Conservation (phyloP, 208 protist genomes). For the Leishmania turanica region DNA sequence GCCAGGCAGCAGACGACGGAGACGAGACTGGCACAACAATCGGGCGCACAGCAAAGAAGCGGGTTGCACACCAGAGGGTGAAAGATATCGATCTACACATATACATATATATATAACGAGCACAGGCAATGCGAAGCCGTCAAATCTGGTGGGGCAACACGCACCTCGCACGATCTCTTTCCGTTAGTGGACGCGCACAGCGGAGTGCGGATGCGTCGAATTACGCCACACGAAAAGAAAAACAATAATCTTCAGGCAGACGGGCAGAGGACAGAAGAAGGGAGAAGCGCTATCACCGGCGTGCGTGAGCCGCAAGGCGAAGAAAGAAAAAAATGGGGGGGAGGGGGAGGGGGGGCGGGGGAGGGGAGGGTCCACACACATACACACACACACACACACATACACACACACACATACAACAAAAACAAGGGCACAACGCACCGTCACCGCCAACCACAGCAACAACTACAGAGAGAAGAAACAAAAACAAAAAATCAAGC, state of each 20-base stretch:
- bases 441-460: background rate
- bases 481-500: background rate
- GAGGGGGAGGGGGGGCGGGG: too few species aligned
- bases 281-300: background rate
- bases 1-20: background rate
- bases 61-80: background rate
- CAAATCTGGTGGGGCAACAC: background rate
- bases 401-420: too few species aligned
- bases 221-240: background rate
- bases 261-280: background rate
- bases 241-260: background rate
- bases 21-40: background rate
- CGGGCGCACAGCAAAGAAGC: background rate
- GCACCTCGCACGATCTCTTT: background rate
- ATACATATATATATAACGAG: background rate
- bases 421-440: background rate
- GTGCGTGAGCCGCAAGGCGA: background rate
- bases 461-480: too few species aligned
- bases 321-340: too few species aligned
- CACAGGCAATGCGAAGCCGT: background rate
- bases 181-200: background rate
- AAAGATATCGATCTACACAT: background rate
- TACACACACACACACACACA: too few species aligned
- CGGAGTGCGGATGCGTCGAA: background rate
- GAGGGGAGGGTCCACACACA: too few species aligned